Evolutionary conservation across 192 early-diverging fungal species (phyloP), one percentile per base, ranked within the genome.

Genomic region (Lunasporangiospora selenospora): DNA sequence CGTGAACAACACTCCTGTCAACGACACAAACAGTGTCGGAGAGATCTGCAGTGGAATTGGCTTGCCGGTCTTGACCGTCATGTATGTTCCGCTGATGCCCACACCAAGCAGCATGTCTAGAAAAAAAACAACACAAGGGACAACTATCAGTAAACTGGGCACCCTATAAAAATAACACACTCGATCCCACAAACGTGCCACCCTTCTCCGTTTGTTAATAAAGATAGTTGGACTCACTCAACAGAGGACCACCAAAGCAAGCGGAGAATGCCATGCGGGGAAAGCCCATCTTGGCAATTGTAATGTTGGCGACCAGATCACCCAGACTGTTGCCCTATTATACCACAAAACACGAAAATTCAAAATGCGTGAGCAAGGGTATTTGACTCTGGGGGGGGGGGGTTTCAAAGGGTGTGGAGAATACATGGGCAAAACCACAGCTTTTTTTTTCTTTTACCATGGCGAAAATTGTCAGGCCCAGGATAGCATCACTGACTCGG

Each of bases 181-280:
- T n/a, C n/a, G n/a, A n/a, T n/a, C n/a, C n/a, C n/a, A n/a, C n/a
- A n/a, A n/a, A n/a, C n/a, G n/a, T n/a, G n/a, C n/a, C n/a, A n/a
- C n/a, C n/a, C n/a, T n/a, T n/a, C n/a, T n/a, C n/a, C n/a, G n/a
- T n/a, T n/a, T n/a, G n/a, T n/a, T n/a, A n/a, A n/a, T n/a, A n/a
- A n/a, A n/a, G n/a, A n/a, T n/a, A n/a, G n/a, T 16, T 37, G 32
- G 13, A 58, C 61, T 67, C 82, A 90, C 87, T 96, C 29, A 98
- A 73, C 85, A 98, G 89, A 16, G 97, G 97, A 13, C 90, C 85
- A 26, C 95, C 95, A 78, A 93, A 97, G 51, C 95, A 97, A 0
- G 97, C 97, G 23, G 90, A 90, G 39, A 98, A 85, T 1, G 95
- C 97, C 95, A 98, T 98, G 53, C 89, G 83, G 18, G 95, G 93